Conservation (phyloP, 371 early-diverging fungal genomes). For the Catenaria anguillulae region DNA sequence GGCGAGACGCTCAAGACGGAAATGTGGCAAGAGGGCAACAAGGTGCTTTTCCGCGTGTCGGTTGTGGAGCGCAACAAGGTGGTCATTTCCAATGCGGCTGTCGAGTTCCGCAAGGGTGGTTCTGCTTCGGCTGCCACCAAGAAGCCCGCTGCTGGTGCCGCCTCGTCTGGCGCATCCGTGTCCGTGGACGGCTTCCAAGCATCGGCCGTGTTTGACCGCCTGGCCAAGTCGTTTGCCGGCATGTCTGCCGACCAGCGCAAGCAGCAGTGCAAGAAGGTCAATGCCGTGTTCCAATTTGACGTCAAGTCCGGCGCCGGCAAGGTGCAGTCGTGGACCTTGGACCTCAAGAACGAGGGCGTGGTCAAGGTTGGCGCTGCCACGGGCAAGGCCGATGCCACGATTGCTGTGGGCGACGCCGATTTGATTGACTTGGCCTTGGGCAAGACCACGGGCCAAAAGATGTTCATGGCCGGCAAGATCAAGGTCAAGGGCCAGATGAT, state of each 20-base stretch:
- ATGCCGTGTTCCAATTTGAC: slow-evolving; percentile 72
- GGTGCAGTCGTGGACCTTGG: slow-evolving; percentile 38
- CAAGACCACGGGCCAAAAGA: slow-evolving; percentile 69
- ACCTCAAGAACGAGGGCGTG: slow-evolving; percentile 44
- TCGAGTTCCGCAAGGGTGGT: slow-evolving; percentile 37
- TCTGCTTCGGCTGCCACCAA: slow-evolving; percentile 3
- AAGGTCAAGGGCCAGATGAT: slow-evolving; percentile 83
- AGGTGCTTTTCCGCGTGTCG: slow-evolving; percentile 79
- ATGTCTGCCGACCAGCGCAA: slow-evolving; percentile 12
- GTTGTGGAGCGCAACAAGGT: slow-evolving; percentile 79
- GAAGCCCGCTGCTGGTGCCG: background rate
- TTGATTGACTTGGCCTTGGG: slow-evolving; percentile 70
- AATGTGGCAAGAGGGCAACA: slow-evolving; percentile 82
- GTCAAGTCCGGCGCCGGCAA: slow-evolving; percentile 34
- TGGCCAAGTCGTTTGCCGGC: slow-evolving; percentile 14
- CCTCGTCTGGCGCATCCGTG: background rate
- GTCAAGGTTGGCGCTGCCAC: slow-evolving; percentile 12
- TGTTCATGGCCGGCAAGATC: slow-evolving; percentile 78
- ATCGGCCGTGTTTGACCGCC: slow-evolving; percentile 16
- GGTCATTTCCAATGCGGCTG: slow-evolving; percentile 73
- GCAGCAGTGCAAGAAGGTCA: slow-evolving; percentile 31
- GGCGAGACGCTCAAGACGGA: slow-evolving; percentile 91
- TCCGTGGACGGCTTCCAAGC: slow-evolving; percentile 20
- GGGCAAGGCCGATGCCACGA: slow-evolving; percentile 44
- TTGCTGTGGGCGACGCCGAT: slow-evolving; percentile 53